Base-by-base conservation (phyloP, 306 rosid species). In the Glycyrrhiza uralensis region DNA sequence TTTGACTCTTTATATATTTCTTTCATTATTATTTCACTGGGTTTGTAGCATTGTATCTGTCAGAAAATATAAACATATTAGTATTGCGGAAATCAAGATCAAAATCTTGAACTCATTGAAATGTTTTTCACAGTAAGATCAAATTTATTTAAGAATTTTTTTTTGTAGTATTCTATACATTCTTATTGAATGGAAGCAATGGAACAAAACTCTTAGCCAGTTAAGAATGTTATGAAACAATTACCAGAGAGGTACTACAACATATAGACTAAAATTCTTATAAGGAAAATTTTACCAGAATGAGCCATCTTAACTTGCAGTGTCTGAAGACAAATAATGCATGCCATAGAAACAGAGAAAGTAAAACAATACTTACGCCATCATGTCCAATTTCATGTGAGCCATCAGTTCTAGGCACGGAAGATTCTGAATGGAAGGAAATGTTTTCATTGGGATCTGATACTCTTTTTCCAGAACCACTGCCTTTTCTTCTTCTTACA, bases 321-420 rank as follows among this genome's bases (percentile, higher is more conserved):
- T 54, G 30, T 4, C 20, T 33, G 38, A 59, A 65, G 22, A 55
- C n/a, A 42, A 42, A 66, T 19, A 47, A 19, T 19, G 29, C 29
- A 19, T 11, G 7, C 36, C 20, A 29, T 46, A 57, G 19, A 20
- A 35, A 22, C 13, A 26, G 8, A 6, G 4, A 45, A 32, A 60
- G 19, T 41, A 20, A 73, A 59, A 60, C 5, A 32, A 46, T 50
- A 29, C 69, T 57, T 76, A 76, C 75, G 0, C 44, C 42, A 7
- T 67, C 62, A 3, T 9, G 11, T 22, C 62, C 75, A 14, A 67
- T 66, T 22, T 9, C 20, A 22, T 6, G 30, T 14, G 12, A 14
- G 52, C 18, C 32, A 22, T 44, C 62, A 9, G n/a, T 20, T 67
- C 56, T 8, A 45, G 42, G 28, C 17, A 7, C 4, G 1, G 18